Conservation (phyloP, 257 asterid genomes). For the Salvia splendens region DNA sequence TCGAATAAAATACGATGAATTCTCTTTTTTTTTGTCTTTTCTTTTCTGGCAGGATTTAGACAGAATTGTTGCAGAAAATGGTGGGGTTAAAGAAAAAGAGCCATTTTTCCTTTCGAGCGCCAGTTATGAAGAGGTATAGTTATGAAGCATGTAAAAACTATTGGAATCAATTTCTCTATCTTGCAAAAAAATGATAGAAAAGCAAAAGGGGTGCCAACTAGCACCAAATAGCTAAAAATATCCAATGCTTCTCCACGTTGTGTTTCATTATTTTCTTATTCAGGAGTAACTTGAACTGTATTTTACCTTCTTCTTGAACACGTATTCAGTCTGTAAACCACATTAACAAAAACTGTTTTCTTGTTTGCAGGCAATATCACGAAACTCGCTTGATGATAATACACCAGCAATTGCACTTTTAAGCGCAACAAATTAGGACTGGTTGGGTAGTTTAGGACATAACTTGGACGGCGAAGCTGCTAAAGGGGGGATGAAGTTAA, state of each 20-base stretch:
- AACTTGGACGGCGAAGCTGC: neutral
- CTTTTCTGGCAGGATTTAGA: slow-evolving; percentile 64
- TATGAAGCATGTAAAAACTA: slow-evolving; percentile 10
- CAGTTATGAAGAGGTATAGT: slow-evolving; percentile 54
- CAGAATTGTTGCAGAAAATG: slow-evolving; percentile 66
- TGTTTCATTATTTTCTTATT: neutral
- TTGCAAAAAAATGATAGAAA: slow-evolving; percentile 2
- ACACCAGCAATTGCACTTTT: slow-evolving; percentile 51
- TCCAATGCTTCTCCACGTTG: neutral
- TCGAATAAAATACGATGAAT: neutral
- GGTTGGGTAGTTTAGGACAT: neutral
- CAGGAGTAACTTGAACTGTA: neutral
- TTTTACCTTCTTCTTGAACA: neutral
- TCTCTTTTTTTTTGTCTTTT: no score
- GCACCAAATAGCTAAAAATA: neutral
- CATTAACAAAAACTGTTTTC: neutral
- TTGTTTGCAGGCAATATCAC: slow-evolving; percentile 50
- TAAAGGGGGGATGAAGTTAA: no score
- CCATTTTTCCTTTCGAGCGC: slow-evolving; percentile 70
- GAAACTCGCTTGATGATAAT: slow-evolving; percentile 55
- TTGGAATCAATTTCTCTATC: neutral
- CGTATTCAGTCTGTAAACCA: neutral
- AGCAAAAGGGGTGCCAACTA: slow-evolving; percentile 5
- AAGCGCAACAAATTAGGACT: slow-evolving; percentile 44
- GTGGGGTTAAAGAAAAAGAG: slow-evolving; percentile 74